Base-by-base conservation (phyloP, 225 moss, liverwort and hornwort genomes). In the Antitrichia curtipendula region DNA sequence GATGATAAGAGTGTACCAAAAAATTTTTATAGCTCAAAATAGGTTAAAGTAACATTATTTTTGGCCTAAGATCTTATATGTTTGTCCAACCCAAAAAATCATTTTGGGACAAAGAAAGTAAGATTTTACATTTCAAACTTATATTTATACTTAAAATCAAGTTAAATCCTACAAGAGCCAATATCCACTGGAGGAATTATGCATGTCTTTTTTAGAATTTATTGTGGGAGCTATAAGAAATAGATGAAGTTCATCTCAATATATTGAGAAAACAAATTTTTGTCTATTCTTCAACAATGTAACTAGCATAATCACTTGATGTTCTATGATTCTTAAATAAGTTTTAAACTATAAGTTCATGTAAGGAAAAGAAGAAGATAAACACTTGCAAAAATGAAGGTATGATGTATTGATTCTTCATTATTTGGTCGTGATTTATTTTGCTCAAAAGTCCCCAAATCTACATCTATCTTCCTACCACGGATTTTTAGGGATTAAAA, bases 1-100 rank as follows among this genome's bases (percentile, higher is more conserved):
- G 6, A 36, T 0, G 0, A 36, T 21, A n/a, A 2, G 6, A 65
- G 4, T 65, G 11, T 6, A 65, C 11, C n/a, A n/a, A n/a, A 0
- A 6, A n/a, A 19, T 0, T n/a, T 4, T 65, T 65, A 11, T 0
- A 23, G 0, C 0, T 68, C 2, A 2, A 38, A n/a, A 38, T 1
- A 3, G 0, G n/a, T 38, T 38, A 3, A 23, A 38, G 13, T 38
- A 23, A 38, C 0, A 0, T 68, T 68, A 23, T 68, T 38, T 68
- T 2, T 0, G 23, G 4, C 4, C 4, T 68, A 4, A 68, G 0
- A 0, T 22, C 7, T 1, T 0, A 4, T 22, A n/a, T 4, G 38
- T 22, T 66, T n/a, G 6, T 19, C 20, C 17, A 63, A 63, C 29
- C 29, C 0, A 6, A 12, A 65, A 36, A 2, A 21, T n/a, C n/a